These are phyloP conservation scores for Torulaspora pretoriensis DNA, from an alignment of 1,139 yeast genomes.

Conservation along the genomic window DNA sequence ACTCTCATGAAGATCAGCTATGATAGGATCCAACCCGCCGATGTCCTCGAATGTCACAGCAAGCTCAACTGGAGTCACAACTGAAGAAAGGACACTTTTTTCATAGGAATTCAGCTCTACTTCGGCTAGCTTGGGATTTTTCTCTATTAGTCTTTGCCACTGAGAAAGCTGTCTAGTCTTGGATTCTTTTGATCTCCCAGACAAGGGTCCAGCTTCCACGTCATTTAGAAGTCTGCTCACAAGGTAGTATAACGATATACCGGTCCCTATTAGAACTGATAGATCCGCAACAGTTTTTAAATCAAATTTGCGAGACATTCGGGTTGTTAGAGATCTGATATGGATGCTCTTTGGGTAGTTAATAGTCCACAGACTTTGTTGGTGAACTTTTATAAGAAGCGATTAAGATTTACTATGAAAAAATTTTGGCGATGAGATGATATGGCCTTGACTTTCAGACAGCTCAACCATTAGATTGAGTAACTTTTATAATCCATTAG, in stretches of 20 bases:
- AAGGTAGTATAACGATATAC: conserved; percentile 74
- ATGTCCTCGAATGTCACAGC: conserved; percentile 69
- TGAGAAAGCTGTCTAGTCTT: conserved; percentile 64
- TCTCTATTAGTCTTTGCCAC: conserved; percentile 52
- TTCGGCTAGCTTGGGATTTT: conserved; percentile 55
- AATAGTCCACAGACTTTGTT: neutral
- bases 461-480: conserved; percentile 9
- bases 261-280: conserved; percentile 73
- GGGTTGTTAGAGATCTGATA: neutral
- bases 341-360: neutral
- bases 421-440: conserved; percentile 19
- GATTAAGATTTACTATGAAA: conserved; percentile 1
- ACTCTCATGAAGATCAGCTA: conserved; percentile 81
- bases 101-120: conserved; percentile 72
- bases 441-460: conserved; percentile 5
- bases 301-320: conserved; percentile 45
- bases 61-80: conserved; percentile 81
- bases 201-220: conserved; percentile 46
- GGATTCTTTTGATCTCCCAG: conserved; percentile 57
- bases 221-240: conserved; percentile 51
- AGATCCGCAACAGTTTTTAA: conserved; percentile 59
- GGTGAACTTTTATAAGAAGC: neutral
- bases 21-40: conserved; percentile 80
- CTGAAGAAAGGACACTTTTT: conserved; percentile 65
- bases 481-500: neutral